phyloP scores from a whole-genome alignment of 2,329 filamentous ascomycete genomes.

The Ceratocystiopsis sp. region DNA sequence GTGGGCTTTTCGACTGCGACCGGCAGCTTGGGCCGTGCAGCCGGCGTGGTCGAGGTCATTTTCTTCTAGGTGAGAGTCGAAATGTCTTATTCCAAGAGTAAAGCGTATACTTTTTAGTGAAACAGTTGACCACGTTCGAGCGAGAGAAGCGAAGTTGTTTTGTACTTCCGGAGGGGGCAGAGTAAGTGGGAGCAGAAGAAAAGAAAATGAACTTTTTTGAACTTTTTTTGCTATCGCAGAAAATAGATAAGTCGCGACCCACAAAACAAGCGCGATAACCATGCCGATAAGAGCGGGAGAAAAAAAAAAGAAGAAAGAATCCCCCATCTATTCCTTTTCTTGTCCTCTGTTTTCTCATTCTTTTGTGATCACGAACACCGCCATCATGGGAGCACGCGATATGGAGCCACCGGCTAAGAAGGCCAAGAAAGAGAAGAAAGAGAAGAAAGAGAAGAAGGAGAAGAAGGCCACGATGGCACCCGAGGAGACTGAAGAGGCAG shows the following conservation, averaged over 20 bases:
- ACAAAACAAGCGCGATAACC: neutral
- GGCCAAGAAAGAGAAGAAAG: constrained; percentile 9
- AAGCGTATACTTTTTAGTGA: no score
- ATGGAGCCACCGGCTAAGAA: constrained; percentile 29
- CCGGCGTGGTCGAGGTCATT: constrained; percentile 14
- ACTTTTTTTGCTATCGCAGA: no score
- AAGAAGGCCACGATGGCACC: neutral
- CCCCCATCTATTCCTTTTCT: no score
- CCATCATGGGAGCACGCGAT: constrained; percentile 6
- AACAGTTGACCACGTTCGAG: no score
- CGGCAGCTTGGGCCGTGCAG: constrained; percentile 31
- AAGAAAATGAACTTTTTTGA: no score
- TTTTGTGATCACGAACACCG: constrained; percentile 2
- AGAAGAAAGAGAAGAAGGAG: neutral
- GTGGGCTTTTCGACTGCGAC: constrained; percentile 64
- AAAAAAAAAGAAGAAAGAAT: neutral
- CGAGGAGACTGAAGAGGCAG: neutral
- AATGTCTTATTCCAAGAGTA: neutral
- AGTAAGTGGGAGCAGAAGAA: no score
- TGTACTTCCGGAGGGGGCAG: no score
- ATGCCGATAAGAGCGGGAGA: no score
- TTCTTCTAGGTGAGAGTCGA: constrained; percentile 2
- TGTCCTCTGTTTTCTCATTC: no score
- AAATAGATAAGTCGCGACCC: no score
- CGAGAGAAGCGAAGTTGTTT: no score